Conservation (phyloP, 2,329 filamentous ascomycete genomes). For the Fusarium sp. region DNA sequence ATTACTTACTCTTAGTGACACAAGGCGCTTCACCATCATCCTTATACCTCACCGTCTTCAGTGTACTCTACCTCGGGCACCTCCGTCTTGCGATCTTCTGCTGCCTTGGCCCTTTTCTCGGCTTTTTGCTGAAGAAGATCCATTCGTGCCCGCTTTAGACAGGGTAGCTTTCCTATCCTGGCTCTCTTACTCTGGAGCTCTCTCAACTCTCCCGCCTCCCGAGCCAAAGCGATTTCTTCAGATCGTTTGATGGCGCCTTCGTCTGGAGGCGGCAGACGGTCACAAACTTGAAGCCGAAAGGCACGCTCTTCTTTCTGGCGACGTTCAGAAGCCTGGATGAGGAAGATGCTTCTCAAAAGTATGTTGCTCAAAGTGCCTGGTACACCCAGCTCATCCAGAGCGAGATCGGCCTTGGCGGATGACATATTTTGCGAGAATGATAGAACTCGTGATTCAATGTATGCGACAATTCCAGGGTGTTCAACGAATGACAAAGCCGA, state of each 20-base stretch:
- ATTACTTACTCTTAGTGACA: no score
- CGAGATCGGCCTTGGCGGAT: rapidly evolving
- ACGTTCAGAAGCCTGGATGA: neutral
- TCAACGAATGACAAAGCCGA: neutral
- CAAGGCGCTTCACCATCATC: no score
- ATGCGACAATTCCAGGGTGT: neutral
- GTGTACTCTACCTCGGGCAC: no score
- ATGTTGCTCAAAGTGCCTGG: neutral
- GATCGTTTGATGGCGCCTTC: neutral
- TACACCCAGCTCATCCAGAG: neutral
- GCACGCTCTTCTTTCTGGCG: neutral
- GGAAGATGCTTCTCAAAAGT: neutral
- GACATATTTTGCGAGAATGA: neutral
- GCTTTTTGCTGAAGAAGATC: neutral
- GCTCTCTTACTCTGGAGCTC: neutral
- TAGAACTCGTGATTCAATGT: neutral
- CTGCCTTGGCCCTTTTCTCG: neutral
- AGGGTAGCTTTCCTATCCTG: neutral
- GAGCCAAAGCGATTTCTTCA: neutral
- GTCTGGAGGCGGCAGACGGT: neutral
- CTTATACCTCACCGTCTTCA: no score
- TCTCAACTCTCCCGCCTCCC: neutral
- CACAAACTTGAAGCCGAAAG: neutral
- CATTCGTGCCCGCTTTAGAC: neutral
- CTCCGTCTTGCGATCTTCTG: no score